Evolutionary conservation across 2,329 filamentous ascomycete species (phyloP).

Genomic region (Aspergillus unguis): DNA sequence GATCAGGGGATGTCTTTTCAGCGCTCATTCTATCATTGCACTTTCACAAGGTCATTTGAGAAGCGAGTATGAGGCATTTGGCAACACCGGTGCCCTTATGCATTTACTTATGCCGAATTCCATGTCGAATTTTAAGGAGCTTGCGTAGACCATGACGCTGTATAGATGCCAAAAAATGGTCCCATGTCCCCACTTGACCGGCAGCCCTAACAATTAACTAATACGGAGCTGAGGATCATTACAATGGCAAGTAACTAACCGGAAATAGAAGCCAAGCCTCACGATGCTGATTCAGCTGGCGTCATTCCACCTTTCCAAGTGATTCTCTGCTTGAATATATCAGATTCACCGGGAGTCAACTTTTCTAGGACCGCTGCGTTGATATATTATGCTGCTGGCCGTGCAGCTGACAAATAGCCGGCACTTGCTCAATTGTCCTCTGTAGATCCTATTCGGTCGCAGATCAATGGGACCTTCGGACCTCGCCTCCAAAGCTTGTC

Average conservation of each 20-base stretch:
- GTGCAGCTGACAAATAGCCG: too few species aligned
- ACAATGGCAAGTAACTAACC: background rate
- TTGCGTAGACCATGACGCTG: background rate
- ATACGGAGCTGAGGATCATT: too few species aligned
- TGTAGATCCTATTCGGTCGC: too few species aligned
- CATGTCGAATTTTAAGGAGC: background rate
- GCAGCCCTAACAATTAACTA: background rate
- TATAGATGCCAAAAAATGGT: background rate
- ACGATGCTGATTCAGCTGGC: background rate
- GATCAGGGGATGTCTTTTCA: too few species aligned
- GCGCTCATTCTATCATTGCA: too few species aligned
- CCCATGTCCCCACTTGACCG: background rate
- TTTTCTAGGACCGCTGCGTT: too few species aligned
- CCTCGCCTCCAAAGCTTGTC: constrained; percentile 8
- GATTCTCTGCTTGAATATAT: background rate
- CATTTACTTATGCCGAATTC: background rate
- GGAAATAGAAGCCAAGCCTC: background rate
- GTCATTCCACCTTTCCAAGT: background rate
- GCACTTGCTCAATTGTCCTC: too few species aligned
- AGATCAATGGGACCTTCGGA: too few species aligned
- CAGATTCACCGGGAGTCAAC: background rate
- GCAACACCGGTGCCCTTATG: background rate
- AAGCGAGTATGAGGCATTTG: background rate
- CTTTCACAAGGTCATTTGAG: too few species aligned
- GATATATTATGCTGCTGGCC: too few species aligned